A percentile compares a stretch with the other conserved stretches of the same genome.
Conservation (phyloP, 768 basidiomycete species). For the Mycena haematopus region DNA sequence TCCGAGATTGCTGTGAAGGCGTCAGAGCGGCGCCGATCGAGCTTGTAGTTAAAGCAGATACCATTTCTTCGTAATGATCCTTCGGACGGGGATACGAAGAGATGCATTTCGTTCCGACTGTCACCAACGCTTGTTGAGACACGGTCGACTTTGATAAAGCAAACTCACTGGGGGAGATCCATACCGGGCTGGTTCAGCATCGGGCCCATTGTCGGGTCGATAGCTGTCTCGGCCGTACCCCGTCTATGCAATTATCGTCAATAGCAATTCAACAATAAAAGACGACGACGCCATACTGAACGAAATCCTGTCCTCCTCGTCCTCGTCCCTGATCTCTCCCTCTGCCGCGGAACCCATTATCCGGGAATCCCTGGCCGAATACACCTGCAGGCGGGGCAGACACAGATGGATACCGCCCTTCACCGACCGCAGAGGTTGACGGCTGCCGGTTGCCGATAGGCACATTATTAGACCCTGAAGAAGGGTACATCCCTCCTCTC, state of each 20-base stretch:
- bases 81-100: slow-evolving; percentile 20
- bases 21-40: neutral
- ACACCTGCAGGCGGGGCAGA: slow-evolving; percentile 4
- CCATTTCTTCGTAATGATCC: slow-evolving; percentile 22
- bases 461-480: slow-evolving; percentile 17
- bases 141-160: neutral
- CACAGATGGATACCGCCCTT: slow-evolving; percentile 2
- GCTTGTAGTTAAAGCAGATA: slow-evolving; percentile 2
- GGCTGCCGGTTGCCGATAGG: slow-evolving; percentile 16
- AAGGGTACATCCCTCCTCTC: slow-evolving; percentile 2
- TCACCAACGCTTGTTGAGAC: neutral
- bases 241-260: slow-evolving; percentile 6
- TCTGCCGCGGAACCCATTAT: slow-evolving; percentile 23
- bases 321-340: slow-evolving; percentile 22
- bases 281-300: slow-evolving; percentile 8
- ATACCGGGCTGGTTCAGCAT: slow-evolving; percentile 17
- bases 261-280: neutral
- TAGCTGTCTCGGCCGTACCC: slow-evolving; percentile 17
- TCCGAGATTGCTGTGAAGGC: neutral
- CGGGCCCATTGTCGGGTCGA: slow-evolving; percentile 23
- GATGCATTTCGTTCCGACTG: slow-evolving; percentile 22
- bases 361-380: slow-evolving; percentile 18
- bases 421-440: neutral
- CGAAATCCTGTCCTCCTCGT: slow-evolving; percentile 16
- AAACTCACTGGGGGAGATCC: slow-evolving; percentile 21